Evolutionary conservation across 106 monocot genomes (phyloP), one percentile per base, ranked within the genome.

Genomic region (Posidonia australis): DNA sequence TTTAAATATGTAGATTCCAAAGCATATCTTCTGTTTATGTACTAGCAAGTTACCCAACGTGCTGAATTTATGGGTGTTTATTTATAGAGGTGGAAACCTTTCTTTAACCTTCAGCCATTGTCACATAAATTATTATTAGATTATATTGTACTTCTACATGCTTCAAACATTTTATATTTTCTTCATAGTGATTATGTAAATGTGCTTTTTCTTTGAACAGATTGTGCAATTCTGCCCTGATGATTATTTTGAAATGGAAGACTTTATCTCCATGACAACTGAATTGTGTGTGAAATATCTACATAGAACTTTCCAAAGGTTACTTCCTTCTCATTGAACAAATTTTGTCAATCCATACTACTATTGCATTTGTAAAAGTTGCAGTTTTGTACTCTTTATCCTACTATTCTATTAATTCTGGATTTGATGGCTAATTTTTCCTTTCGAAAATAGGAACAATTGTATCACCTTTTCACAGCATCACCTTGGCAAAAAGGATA

Each of bases 201-300:
- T 14, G 13, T 5, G 11, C 22, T n/a, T n/a, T n/a, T n/a, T 71
- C 6, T 24, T 72, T 60, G 18, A 65, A 81, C 78, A 96, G 96
- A 77, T 98, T 65, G 66, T 87, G 49, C 76, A 71, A 70, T 68
- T 58, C 25, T 90, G 84, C 67, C 84, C 90, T 32, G 80, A 73
- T 70, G 51, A 29, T 48, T 90, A 79, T 63, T 78, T 79, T 71
- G 84, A 83, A 54, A 53, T 13, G n/a, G 82, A 90, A 54, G 74
- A 73, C 17, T 91, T 90, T 49, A 52, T 66, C 60, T 77, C 45
- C 59, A 32, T 71, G 66, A 80, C 77, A 25, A 77, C 68, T 57
- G 82, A 85, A 75, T 59, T 98, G 36, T 87, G 28, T 79, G 59
- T 79, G 54, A 82, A 82, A 52, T 82, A 78, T 67, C 70, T 98